Evolutionary conservation across 2,329 filamentous ascomycete genomes (phyloP).

Genomic region (Penicillium brasilianum): DNA sequence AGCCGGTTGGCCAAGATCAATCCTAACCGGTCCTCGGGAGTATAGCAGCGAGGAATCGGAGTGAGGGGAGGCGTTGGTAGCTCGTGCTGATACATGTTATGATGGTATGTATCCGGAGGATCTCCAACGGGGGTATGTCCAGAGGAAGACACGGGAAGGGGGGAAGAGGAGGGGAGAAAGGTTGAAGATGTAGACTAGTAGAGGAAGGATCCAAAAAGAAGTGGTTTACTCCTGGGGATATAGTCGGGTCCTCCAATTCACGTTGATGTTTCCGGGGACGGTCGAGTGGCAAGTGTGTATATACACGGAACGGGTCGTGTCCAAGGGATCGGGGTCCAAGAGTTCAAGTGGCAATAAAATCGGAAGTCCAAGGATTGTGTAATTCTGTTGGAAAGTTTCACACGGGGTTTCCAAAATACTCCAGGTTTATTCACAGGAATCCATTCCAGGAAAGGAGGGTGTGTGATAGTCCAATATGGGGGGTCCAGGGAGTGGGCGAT

Average conservation of each 20-base stretch:
- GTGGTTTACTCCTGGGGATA: background rate
- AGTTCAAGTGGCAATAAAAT: background rate
- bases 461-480: constrained; percentile 1
- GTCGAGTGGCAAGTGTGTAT: constrained; percentile 7
- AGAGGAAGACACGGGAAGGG: no score
- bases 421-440: constrained; percentile 21
- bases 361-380: constrained; percentile 7
- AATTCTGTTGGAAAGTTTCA: background rate
- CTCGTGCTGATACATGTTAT: constrained; percentile 50
- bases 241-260: background rate
- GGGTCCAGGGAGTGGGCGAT: constrained; percentile 8
- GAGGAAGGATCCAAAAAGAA: background rate
- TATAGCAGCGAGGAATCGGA: constrained; percentile 56
- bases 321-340: constrained; percentile 3
- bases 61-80: constrained; percentile 54
- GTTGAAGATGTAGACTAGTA: background rate
- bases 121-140: no score
- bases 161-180: constrained; percentile 4
- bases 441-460: constrained; percentile 13
- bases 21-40: constrained; percentile 85
- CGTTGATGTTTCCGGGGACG: no score
- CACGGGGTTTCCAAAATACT: constrained; percentile 8
- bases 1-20: constrained; percentile 80
- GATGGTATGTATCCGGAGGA: constrained; percentile 19
- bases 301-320: constrained; percentile 2